These are phyloP conservation scores for Globisporangium sylvaticum DNA, from an alignment of 352 stramenopile genomes.

Conservation along the genomic window DNA sequence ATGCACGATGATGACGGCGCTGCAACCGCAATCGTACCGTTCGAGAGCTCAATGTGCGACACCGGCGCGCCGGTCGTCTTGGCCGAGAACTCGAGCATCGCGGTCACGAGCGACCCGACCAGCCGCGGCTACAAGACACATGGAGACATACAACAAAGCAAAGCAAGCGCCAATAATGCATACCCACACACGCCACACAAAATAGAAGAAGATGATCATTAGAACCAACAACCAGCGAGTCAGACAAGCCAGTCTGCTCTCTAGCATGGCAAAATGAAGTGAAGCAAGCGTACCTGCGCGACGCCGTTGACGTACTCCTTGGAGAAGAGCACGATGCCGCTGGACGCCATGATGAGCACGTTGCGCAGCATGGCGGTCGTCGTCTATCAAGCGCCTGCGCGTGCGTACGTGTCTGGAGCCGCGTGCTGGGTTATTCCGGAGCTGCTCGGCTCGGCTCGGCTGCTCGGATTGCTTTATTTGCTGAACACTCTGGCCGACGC, in stretches of 20 bases:
- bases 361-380: slow-evolving; percentile 81
- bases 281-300: slow-evolving; percentile 46
- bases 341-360: slow-evolving; percentile 90
- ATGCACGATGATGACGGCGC: neutral
- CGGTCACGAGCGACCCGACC: slow-evolving; percentile 87
- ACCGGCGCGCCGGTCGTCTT: slow-evolving; percentile 88
- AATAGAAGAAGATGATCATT: neutral
- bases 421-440: neutral
- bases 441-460: neutral
- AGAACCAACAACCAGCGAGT: neutral
- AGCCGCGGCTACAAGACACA: slow-evolving; percentile 61
- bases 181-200: neutral
- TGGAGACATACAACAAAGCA: neutral
- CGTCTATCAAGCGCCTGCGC: neutral
- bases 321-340: slow-evolving; percentile 91
- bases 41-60: slow-evolving; percentile 88
- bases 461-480: neutral
- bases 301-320: slow-evolving; percentile 90
- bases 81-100: slow-evolving; percentile 90
- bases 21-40: slow-evolving; percentile 28
- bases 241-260: neutral
- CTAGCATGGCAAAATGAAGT: neutral
- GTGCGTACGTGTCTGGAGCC: neutral
- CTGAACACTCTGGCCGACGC: slow-evolving; percentile 1
- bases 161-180: neutral